phyloP scores from a whole-genome alignment of 345 rosid genomes.

The Citrus reticulata region DNA sequence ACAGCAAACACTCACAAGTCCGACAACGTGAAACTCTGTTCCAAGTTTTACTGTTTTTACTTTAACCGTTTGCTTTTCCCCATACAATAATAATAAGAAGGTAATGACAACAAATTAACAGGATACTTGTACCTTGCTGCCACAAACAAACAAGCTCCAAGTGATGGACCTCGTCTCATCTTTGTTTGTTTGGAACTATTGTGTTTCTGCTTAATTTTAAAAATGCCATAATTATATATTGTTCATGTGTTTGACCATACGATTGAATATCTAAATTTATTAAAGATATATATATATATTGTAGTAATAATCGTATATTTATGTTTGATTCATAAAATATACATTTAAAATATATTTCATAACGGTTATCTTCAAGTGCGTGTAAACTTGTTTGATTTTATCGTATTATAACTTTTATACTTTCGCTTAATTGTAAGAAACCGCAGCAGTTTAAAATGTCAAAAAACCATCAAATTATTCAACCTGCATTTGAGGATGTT shows the following conservation, averaged over 20 bases:
- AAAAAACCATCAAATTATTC: no score
- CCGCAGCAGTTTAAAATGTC: accelerated
- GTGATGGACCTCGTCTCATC: neutral
- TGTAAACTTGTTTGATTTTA: no score
- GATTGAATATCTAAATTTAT: no score
- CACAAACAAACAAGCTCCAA: neutral
- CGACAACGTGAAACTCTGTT: slow-evolving; percentile 13
- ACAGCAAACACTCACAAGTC: slow-evolving; percentile 3
- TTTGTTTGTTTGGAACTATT: neutral
- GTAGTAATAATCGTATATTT: no score
- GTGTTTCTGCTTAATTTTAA: neutral
- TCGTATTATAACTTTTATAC: accelerated
- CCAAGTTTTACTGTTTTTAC: slow-evolving; percentile 15
- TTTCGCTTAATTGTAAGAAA: neutral
- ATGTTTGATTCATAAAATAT: no score
- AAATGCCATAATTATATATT: no score
- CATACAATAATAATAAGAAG: neutral
- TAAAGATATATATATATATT: no score
- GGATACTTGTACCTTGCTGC: neutral
- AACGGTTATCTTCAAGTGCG: no score
- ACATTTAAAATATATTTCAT: no score
- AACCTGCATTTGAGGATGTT: no score
- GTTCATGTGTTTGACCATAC: no score
- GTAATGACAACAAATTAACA: neutral
- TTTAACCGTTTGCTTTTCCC: neutral